Base-by-base conservation (phyloP, 331 rosid species). In the Cydonia oblonga region DNA sequence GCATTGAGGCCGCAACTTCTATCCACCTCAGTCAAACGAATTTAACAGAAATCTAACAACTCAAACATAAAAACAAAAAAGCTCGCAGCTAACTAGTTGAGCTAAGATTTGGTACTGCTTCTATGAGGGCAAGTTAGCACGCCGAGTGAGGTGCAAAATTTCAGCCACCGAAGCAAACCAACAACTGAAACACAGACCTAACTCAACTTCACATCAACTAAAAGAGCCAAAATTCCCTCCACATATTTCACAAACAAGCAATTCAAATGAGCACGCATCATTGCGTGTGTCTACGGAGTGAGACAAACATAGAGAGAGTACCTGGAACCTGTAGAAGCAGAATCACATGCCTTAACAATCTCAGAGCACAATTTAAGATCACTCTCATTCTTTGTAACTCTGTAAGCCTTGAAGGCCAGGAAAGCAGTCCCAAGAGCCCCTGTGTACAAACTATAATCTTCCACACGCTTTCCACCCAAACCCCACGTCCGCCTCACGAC, bases 371-470 rank as follows among this genome's bases (percentile, higher is more conserved):
- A 78, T 44, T 70, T 76, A 78, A 87, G 96, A 81, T 92, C 96
- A 74, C 49, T 76, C 24, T 7, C 72, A 40, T 86, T 79, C 22
- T 88, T 81, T 63, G 88, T 87, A 53, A 88, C 82, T 80, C 75
- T 87, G 65, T 80, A 88, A 28, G 89, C 84, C 77, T 84, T 87
- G 69, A 93, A 89, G 69, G 81, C 80, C 68, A 90, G 35, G 72
- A 65, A 90, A 5, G 93, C 96, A 29, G 97, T 87, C 62, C 98
- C 98, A 61, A 92, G 89, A 51, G 76, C 79, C 35, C 98, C 96
- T 5, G 96, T 81, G 71, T 87, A 93, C 22, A 90, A 68, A 38
- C 85, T 83, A 78, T 79, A 89, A 69, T 90, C 97, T 72, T 66
- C 83, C 68, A 81, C 84, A 79, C 76, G 86, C 68, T 84, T 90